A percentile compares a stretch with the other conserved stretches of the same genome.
These are phyloP conservation scores for Mortierella sp. DNA, from an alignment of 371 early-diverging fungal genomes.

Conservation along the genomic window DNA sequence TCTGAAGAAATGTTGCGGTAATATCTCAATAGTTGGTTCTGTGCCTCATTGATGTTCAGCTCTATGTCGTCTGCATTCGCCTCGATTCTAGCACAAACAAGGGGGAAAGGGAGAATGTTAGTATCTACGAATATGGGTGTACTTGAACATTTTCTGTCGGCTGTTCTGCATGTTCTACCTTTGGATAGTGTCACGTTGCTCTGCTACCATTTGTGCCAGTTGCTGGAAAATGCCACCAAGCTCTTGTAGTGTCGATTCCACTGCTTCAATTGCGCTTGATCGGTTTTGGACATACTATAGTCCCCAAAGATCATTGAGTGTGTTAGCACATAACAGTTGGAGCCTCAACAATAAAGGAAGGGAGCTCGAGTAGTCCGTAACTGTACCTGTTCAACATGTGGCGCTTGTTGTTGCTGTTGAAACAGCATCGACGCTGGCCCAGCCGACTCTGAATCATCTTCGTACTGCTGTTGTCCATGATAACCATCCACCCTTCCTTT, in stretches of 20 bases:
- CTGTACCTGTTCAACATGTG: constrained; percentile 36
- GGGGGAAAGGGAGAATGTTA: no score
- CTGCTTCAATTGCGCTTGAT: constrained; percentile 91
- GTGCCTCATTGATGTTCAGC: constrained; percentile 92
- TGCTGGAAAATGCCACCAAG: constrained; percentile 97
- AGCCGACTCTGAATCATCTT: constrained; percentile 58
- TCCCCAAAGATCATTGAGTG: constrained; percentile 39
- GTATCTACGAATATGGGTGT: background rate
- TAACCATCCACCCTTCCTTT: constrained; percentile 36
- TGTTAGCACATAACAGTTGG: background rate
- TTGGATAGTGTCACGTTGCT: constrained; percentile 95
- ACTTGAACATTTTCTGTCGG: background rate
- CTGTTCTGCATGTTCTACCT: constrained; percentile 58
- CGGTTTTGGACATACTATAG: constrained; percentile 85
- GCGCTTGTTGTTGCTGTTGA: constrained; percentile 52
- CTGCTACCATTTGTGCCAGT: constrained; percentile 93
- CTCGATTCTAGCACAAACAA: constrained; percentile 80
- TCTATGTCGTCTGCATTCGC: constrained; percentile 95
- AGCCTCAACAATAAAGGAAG: background rate
- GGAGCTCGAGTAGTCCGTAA: background rate
- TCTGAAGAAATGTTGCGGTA: constrained; percentile 92
- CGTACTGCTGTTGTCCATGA: constrained; percentile 35
- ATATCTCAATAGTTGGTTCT: constrained; percentile 90
- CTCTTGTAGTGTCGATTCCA: constrained; percentile 97
- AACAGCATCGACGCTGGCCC: constrained; percentile 64